Evolutionary conservation across 768 basidiomycete species (phyloP).

Genomic region (Hydnomerulius pinastri): DNA sequence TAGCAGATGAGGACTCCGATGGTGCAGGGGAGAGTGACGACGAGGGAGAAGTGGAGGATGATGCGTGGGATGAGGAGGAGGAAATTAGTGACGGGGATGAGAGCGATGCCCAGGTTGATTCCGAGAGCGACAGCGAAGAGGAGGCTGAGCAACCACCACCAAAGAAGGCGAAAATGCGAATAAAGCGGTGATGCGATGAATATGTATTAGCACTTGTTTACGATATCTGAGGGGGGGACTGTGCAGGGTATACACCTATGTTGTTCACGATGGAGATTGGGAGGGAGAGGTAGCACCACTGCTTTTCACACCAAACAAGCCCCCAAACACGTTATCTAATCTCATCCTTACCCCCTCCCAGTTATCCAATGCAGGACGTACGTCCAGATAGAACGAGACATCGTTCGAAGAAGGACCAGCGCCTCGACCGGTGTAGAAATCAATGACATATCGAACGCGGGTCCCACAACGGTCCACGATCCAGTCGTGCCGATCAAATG

Average conservation of each 20-base stretch:
- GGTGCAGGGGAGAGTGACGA: constrained; percentile 45
- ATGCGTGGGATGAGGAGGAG: constrained; percentile 60
- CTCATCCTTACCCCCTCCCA: constrained; percentile 95
- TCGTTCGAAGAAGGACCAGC: constrained; percentile 46
- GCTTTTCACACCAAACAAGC: constrained; percentile 30
- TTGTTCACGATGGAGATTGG: constrained; percentile 4
- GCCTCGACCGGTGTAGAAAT: constrained; percentile 89
- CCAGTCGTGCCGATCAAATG: constrained; percentile 99
- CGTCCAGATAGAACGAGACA: constrained; percentile 91
- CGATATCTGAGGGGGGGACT: not conserved
- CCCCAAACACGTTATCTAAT: constrained; percentile 53
- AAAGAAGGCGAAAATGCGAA: constrained; percentile 56
- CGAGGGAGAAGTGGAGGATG: constrained; percentile 40
- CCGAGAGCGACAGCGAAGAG: constrained; percentile 46
- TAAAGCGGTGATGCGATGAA: constrained; percentile 41
- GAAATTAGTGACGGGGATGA: constrained; percentile 61
- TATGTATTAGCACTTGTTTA: constrained; percentile 17
- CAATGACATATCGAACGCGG: constrained; percentile 91
- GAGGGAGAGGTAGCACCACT: constrained; percentile 19
- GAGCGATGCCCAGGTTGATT: constrained; percentile 41
- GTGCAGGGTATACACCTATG: constrained; percentile 10
- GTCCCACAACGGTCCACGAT: constrained; percentile 90
- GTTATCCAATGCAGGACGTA: constrained; percentile 88
- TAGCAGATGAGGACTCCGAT: constrained; percentile 35
- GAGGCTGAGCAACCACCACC: constrained; percentile 50